A percentile compares a stretch with the other conserved stretches of the same genome.
phyloP scores from a whole-genome alignment of 1,284 basidiomycete genomes.

The Wallemia mellicola region DNA sequence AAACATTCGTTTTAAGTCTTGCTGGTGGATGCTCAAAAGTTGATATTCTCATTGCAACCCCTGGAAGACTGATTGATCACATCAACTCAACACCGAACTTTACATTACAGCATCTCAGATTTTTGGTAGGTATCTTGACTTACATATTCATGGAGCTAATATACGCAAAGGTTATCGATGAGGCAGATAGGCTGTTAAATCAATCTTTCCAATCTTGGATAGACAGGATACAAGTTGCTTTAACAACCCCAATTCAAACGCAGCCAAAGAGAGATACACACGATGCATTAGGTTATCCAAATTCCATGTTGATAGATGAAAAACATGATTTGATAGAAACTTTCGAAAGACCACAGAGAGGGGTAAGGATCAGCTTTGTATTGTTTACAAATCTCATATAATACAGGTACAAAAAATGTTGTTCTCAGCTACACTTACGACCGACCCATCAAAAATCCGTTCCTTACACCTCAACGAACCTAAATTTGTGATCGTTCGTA shows the following conservation, averaged over 20 bases:
- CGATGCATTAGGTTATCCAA: conserved; percentile 3
- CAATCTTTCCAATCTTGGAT: conserved; percentile 95
- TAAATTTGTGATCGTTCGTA: conserved; percentile 61
- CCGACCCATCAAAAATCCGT: conserved; percentile 71
- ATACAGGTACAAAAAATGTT: conserved; percentile 73
- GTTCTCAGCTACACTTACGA: conserved; percentile 84
- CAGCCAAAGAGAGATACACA: background rate
- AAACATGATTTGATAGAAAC: conserved; percentile 13
- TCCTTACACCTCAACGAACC: conserved; percentile 49
- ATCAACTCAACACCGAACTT: conserved; percentile 62
- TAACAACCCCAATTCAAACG: conserved; percentile 20
- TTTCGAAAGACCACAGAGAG: conserved; percentile 22
- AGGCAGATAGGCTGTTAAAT: conserved; percentile 76
- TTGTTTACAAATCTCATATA: conserved; percentile 7
- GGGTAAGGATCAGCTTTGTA: background rate
- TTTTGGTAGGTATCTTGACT: conserved; percentile 27
- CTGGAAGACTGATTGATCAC: conserved; percentile 82
- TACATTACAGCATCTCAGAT: conserved; percentile 72
- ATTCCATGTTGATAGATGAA: conserved; percentile 8
- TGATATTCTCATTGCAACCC: conserved; percentile 83
- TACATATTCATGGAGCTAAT: background rate
- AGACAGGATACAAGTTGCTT: conserved; percentile 40
- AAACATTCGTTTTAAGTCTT: too few relatives aligned
- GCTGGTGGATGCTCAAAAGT: conserved; percentile 46
- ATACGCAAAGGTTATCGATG: conserved; percentile 52